Percentiles rank a stretch among this genome's conserved stretches.
Conservation (phyloP, 768 basidiomycete species). For the Podaxis sp. region DNA sequence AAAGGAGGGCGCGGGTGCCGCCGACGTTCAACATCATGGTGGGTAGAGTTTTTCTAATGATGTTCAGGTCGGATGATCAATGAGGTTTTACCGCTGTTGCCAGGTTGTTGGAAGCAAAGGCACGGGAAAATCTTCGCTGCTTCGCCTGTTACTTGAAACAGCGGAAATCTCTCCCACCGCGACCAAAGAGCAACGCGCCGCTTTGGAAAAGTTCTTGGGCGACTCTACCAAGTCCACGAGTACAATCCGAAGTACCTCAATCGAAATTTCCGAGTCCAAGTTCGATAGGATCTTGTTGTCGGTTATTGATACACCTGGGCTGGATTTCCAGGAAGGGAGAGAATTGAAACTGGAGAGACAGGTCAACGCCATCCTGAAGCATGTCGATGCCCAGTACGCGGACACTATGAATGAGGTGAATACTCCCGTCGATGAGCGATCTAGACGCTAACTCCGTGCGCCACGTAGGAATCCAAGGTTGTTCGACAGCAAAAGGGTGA, state of each 20-base stretch:
- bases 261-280: constrained; percentile 83
- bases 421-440: constrained; percentile 11
- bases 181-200: constrained; percentile 69
- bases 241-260: constrained; percentile 62
- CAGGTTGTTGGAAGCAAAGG: constrained; percentile 81
- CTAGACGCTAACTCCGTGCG: constrained; percentile 8
- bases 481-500: constrained; percentile 85
- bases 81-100: neutral
- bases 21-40: constrained; percentile 91
- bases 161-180: constrained; percentile 79
- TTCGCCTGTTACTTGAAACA: constrained; percentile 80
- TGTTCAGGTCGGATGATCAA: constrained; percentile 13
- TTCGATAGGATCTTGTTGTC: constrained; percentile 78
- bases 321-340: constrained; percentile 71
- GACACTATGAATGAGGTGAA: constrained; percentile 86
- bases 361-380: constrained; percentile 71
- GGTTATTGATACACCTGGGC: constrained; percentile 84
- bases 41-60: constrained; percentile 19
- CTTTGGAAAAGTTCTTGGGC: constrained; percentile 64
- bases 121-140: constrained; percentile 83
- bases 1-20: constrained; percentile 62
- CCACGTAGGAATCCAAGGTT: constrained; percentile 81
- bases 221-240: constrained; percentile 61
- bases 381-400: constrained; percentile 77
- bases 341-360: constrained; percentile 81